Percentiles rank a stretch among this genome's conserved stretches.
These are phyloP conservation scores for Ceratocystiopsis sp. DNA, from an alignment of 2,329 filamentous ascomycete species.

Conservation along the genomic window DNA sequence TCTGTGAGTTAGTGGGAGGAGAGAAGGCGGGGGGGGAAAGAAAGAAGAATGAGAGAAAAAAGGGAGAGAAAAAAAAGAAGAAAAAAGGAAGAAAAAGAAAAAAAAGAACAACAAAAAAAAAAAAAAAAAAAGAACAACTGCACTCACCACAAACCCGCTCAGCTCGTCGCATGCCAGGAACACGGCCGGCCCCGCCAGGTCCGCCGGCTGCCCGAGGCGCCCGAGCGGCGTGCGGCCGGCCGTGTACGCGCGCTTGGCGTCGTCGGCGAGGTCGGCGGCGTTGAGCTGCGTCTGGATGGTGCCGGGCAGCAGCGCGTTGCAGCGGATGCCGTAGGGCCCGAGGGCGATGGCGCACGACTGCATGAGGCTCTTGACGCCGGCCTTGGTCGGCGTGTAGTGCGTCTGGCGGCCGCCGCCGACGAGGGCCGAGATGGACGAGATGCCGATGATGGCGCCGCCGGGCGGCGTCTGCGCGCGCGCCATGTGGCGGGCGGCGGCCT, in stretches of 20 bases:
- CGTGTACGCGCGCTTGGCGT: conserved; percentile 47
- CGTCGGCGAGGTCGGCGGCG: conserved; percentile 46
- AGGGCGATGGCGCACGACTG: conserved; percentile 51
- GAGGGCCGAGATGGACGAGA: conserved; percentile 33
- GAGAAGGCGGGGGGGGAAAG: neutral
- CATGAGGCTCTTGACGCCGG: conserved; percentile 50
- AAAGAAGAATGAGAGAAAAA: neutral
- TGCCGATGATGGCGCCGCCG: conserved; percentile 54
- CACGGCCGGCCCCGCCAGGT: conserved; percentile 54
- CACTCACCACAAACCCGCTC: conserved; percentile 37
- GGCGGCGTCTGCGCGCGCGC: conserved; percentile 39
- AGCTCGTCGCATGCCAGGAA: conserved; percentile 51
- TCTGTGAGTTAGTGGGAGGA: conserved; percentile 14
- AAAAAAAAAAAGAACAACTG: neutral
- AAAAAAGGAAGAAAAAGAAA: neutral
- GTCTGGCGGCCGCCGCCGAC: conserved; percentile 50
- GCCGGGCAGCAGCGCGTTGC: conserved; percentile 53
- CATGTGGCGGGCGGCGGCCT: conserved; percentile 77
- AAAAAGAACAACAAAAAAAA: neutral
- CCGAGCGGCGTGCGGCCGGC: conserved; percentile 50
- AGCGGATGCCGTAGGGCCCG: conserved; percentile 47
- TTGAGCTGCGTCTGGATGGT: conserved; percentile 56
- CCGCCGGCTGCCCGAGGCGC: conserved; percentile 38
- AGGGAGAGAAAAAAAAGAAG: neutral
- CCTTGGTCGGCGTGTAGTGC: conserved; percentile 60